Evolutionary conservation across 495 filamentous ascomycete species (phyloP), one percentile per base, ranked within the genome.

Genomic region (Trichocladium uniseriatum): DNA sequence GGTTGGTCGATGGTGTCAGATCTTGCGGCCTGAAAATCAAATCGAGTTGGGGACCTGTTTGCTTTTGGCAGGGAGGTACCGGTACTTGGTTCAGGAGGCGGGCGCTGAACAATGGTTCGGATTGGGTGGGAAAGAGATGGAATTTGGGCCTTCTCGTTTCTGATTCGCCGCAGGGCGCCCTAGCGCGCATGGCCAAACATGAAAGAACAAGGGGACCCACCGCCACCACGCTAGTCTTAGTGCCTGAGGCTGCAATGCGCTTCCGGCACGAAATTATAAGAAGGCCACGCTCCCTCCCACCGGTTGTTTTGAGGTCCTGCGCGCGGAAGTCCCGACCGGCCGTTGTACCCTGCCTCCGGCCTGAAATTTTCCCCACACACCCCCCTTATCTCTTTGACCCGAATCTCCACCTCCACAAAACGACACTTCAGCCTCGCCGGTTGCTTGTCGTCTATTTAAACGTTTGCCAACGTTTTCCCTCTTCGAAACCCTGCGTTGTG

Each of bases 251-350:
- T 35, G 20, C 39, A 24, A 13, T 35, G 41, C 34, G 44, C 38
- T 41, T n/a, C 45, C 45, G 35, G 38, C 38, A 39, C 13, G 71
- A 68, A 70, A 72, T 65, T 75, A 75, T 75, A 75, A 75, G 62
- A 63, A 69, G 61, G 42, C 36, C 49, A 51, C 59, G 63, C 65
- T 65, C 69, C 72, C 72, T 64, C 69, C 69, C 62, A 56, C 61
- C 57, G 58, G 39, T 51, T 61, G 61, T 67, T 72, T 66, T 59
- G 61, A 63, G 63, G 59, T 52, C 66, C 63, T 64, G 37, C 61
- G 65, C 64, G 66, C 61, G 70, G 69, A 73, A 69, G 64, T 64
- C 64, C 68, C 67, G 69, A 72, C 69, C 69, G 70, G 67, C 66
- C 63, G 59, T 68, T 62, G 55, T 54, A 56, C 58, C 63, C 58